Evolutionary conservation across 768 basidiomycete species (phyloP), one percentile per base, ranked within the genome.

Genomic region (Suillus subluteus): DNA sequence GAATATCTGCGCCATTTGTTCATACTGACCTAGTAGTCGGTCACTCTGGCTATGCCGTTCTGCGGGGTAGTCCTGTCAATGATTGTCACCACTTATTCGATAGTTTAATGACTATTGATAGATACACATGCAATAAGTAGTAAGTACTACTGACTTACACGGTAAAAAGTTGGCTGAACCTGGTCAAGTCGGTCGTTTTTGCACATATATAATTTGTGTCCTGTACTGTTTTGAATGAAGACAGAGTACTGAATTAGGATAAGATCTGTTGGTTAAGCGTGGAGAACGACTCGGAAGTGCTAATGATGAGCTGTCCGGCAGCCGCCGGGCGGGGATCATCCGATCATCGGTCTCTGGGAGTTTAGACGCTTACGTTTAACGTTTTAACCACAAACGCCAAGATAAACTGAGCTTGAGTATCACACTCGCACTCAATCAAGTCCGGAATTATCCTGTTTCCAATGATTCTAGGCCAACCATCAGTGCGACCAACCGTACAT

Each of bases 1-100:
- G 64, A 72, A 23, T 15, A 18, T 13, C 43, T 65, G 32, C 8
- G n/a, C 13, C 23, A 11, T 61, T 30, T 13, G 56, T 38, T 12
- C 6, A 21, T 59, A 30, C 11, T 26, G 9, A 40, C 15, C 23
- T 38, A 16, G 37, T 23, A 7, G 37, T 37, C 37, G n/a, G 23
- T 11, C 38, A 9, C 8, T 55, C 30, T 55, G 30, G 9, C 30
- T 21, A 32, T 55, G 4, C 16, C 11, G 37, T n/a, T 18, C 4
- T 40, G 56, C 4, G 8, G 23, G 3, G 38, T 58, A 18, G 8
- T 26, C 26, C 15, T 30, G 40, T 59, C 26, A 5, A 41, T 41
- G 4, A 21, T 26, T 12, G 15, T 41, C 1, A 41, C 6, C 5
- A 6, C 9, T 59, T 30, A 11, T 12, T 40, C 8, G 15, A 58